Base-by-base conservation (phyloP, 2,329 filamentous ascomycete species). In the Trichothecium sympodiale region DNA sequence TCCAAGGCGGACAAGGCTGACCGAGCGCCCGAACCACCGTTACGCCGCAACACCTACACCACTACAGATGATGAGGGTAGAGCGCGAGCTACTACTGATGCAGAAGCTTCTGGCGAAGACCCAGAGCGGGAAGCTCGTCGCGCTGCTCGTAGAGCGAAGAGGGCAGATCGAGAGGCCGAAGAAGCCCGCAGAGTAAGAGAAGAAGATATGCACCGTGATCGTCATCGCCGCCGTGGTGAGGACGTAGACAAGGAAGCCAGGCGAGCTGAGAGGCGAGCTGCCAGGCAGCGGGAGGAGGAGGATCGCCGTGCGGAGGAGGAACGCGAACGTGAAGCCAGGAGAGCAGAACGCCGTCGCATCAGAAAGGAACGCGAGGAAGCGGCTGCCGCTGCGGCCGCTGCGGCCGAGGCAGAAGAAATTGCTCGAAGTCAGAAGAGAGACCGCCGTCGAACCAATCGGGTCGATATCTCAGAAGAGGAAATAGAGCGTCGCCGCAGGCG, bases 111-210 rank as follows among this genome's bases (percentile, higher is more conserved):
- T 6, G 60, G 64, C 38, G 61, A 69, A 3, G 74, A 77, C 13
- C 62, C 67, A 20, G 74, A 79, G 10, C 62, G 67, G 17, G 80
- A 83, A 51, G 74, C 71, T 16, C 70, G 75, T 33, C 69, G 69
- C 31, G 74, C 73, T 20, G 75, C 76, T 38, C 74, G 79, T n/a
- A 71, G 69, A 38, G 68, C 74, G 2, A 69, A 65, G 35, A 69
- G 68, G 13, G 66, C 69, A 3, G 72, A 77, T 38, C 61, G 58
- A 7, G 60, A 62, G 23, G 31, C 38, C 17, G 71, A 78, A 36
- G 76, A 80, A 34, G 62, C 69, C 5, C 71, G 71, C 31, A 64
- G 62, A 20, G 64, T 62, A 6, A 75, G 74, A 44, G 73, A 78
- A 13, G 72, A 74, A 31, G 61, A 65, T 15, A 25, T 25, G 20